Conservation (phyloP, 345 rosid genomes). For the Acer negundo region DNA sequence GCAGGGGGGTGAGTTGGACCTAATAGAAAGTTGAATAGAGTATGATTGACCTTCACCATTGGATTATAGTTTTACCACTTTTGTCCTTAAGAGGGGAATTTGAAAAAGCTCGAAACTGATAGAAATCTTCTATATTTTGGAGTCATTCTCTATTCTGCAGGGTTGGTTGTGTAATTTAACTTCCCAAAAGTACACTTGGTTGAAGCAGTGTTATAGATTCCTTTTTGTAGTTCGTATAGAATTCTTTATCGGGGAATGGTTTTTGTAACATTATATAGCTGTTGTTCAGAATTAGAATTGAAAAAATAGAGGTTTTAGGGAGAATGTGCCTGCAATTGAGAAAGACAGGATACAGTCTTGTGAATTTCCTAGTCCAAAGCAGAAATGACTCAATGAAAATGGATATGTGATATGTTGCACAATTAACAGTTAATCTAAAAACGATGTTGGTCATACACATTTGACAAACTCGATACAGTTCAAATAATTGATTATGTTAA, state of each 20-base stretch:
- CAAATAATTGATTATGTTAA: neutral
- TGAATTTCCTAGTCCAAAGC: neutral
- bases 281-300: neutral
- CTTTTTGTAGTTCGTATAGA: neutral
- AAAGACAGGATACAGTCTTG: neutral
- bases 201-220: neutral
- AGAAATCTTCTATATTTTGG: neutral
- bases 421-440: neutral
- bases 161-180: neutral
- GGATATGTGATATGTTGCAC: conserved; percentile 6
- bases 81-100: neutral
- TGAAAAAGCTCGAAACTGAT: neutral
- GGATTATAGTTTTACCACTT: neutral
- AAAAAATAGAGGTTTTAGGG: neutral
- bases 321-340: neutral
- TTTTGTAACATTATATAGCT: neutral
- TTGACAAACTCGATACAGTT: neutral
- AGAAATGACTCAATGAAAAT: neutral
- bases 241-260: neutral
- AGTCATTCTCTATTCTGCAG: neutral
- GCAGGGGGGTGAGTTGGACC: neutral
- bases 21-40: neutral
- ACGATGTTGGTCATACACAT: neutral
- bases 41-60: neutral
- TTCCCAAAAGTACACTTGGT: neutral